Conservation (phyloP, 1,284 basidiomycete genomes). For the Malassezia sympodialis region DNA sequence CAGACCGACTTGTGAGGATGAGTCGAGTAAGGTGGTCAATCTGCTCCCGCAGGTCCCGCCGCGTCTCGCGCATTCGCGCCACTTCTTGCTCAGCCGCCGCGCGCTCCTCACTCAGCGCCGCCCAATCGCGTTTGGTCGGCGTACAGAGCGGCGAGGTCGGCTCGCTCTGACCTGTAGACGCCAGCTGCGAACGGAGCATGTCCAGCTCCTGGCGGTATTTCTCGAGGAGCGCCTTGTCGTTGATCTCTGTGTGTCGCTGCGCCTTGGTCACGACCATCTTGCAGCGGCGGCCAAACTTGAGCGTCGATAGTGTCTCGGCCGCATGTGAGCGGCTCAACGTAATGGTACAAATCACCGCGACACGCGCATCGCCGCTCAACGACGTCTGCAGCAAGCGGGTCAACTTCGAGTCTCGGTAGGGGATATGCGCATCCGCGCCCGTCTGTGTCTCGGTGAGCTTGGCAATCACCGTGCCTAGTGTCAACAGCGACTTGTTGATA, state of each 20-base stretch:
- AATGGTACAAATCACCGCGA: constrained; percentile 56
- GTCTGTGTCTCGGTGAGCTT: constrained; percentile 52
- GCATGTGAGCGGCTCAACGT: constrained; percentile 51
- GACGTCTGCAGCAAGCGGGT: constrained; percentile 55
- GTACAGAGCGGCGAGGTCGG: constrained; percentile 8
- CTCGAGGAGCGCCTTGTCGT: constrained; percentile 43
- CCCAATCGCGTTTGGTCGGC: constrained; percentile 17
- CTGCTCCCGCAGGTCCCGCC: constrained; percentile 28
- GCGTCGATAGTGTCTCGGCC: constrained; percentile 54
- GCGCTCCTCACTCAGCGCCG: constrained; percentile 25
- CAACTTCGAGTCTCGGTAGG: constrained; percentile 55
- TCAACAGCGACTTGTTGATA: constrained; percentile 49
- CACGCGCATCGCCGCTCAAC: constrained; percentile 53
- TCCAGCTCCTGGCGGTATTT: constrained; percentile 41
- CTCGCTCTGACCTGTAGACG: constrained; percentile 14
- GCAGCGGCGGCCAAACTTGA: constrained; percentile 55
- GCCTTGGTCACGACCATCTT: constrained; percentile 55
- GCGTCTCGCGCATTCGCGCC: constrained; percentile 29
- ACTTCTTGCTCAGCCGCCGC: constrained; percentile 28
- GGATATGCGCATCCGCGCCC: constrained; percentile 49
- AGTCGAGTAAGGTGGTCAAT: constrained; percentile 41
- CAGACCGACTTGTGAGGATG: constrained; percentile 35
- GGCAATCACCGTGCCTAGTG: constrained; percentile 54
- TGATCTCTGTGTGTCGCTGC: constrained; percentile 51
- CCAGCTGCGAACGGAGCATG: constrained; percentile 28